These are phyloP conservation scores for Aspergillus saccharolyticus DNA, from an alignment of 495 filamentous ascomycete genomes.

Conservation along the genomic window DNA sequence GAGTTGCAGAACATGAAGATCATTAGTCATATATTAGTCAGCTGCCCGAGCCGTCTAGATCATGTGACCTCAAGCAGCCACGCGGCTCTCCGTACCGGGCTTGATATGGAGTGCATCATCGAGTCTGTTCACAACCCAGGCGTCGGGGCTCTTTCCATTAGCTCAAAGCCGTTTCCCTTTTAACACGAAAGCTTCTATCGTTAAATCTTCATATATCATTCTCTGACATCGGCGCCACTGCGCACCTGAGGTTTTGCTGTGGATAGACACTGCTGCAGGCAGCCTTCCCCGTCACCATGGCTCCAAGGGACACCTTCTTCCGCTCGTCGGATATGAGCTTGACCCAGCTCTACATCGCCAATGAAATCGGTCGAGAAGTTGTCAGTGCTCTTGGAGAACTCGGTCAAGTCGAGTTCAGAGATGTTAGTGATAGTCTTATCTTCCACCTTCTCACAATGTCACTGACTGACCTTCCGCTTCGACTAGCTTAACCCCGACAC, in stretches of 20 bases:
- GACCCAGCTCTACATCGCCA: conserved; percentile 98
- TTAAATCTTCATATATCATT: conserved; percentile 8
- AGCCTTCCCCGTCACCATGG: conserved; percentile 38
- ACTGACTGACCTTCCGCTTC: conserved; percentile 14
- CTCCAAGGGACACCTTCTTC: conserved; percentile 85
- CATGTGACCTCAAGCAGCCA: conserved; percentile 22
- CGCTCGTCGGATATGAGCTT: conserved; percentile 99
- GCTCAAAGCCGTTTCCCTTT: neutral
- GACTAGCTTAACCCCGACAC: conserved; percentile 82
- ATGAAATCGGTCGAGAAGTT: conserved; percentile 96
- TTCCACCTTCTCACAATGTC: neutral
- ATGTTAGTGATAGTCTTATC: conserved; percentile 57
- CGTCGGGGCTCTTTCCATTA: neutral
- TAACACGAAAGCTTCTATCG: conserved; percentile 7
- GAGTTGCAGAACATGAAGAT: too few relatives aligned
- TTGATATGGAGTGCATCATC: conserved; percentile 10
- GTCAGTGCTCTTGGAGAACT: conserved; percentile 95
- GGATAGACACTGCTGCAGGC: conserved; percentile 26
- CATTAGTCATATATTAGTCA: neutral
- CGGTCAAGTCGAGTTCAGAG: conserved; percentile 91
- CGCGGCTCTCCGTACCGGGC: conserved; percentile 15
- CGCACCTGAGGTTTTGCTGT: conserved; percentile 17
- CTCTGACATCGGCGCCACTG: conserved; percentile 3
- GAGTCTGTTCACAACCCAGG: neutral
- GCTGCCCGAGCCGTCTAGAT: neutral